Evolutionary conservation across 768 basidiomycete species (phyloP).

Genomic region (Calocera viscosa): DNA sequence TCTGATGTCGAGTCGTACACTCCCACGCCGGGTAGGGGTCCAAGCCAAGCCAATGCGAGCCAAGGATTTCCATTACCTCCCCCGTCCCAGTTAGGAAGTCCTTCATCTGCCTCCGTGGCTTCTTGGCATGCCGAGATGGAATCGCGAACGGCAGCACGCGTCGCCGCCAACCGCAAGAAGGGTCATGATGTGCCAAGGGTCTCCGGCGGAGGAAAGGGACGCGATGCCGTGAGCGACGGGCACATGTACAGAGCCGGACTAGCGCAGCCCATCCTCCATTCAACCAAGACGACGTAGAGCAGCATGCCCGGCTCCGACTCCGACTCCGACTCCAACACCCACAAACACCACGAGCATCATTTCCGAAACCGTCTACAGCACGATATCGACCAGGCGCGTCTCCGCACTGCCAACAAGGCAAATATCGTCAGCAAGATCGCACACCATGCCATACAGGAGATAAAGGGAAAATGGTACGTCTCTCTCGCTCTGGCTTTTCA

Average conservation of each 20-base stretch:
- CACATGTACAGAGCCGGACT: neutral
- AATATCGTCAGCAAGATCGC: slow-evolving; percentile 3
- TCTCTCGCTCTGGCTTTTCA: neutral
- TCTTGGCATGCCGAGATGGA: too few species aligned
- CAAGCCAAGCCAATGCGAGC: too few species aligned
- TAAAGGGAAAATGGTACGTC: slow-evolving; percentile 5
- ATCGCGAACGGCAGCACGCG: too few species aligned
- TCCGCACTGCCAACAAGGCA: neutral
- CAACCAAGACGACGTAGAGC: too few species aligned
- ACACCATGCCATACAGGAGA: slow-evolving; percentile 5
- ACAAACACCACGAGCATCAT: neutral
- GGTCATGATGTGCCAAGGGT: neutral
- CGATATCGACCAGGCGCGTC: neutral
- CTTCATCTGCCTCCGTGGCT: too few species aligned
- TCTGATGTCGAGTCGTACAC: too few species aligned
- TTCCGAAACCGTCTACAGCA: neutral
- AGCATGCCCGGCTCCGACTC: neutral
- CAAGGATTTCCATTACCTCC: too few species aligned
- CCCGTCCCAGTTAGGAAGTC: too few species aligned
- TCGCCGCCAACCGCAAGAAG: neutral
- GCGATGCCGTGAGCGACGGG: too few species aligned
- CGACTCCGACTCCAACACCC: neutral
- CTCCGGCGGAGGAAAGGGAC: neutral
- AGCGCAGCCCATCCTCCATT: too few species aligned
- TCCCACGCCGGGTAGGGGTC: too few species aligned